Evolutionary conservation across 306 rosid species (phyloP).

Genomic region (Datisca glomerata): DNA sequence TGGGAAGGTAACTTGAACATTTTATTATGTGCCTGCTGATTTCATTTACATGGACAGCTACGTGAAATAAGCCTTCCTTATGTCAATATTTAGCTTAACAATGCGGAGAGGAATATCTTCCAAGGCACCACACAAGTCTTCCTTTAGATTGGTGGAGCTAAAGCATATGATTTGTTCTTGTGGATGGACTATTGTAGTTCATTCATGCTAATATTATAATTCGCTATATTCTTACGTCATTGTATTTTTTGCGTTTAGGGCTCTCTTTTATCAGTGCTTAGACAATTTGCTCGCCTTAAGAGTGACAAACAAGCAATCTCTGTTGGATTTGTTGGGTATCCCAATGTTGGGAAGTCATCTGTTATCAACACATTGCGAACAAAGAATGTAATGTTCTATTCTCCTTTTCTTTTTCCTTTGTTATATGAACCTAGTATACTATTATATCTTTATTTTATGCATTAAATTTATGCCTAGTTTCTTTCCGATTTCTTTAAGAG

Average conservation of each 20-base stretch:
- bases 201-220: neutral
- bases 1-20: conserved; percentile 53
- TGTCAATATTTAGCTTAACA: too few species aligned
- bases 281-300: conserved; percentile 82
- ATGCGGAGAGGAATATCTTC: too few species aligned
- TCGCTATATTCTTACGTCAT: neutral
- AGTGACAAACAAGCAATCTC: conserved; percentile 95
- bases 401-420: conserved; percentile 10
- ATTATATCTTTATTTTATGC: too few species aligned
- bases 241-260: conserved; percentile 32
- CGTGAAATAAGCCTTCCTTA: too few species aligned
- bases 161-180: too few species aligned
- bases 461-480: too few species aligned
- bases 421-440: conserved; percentile 1
- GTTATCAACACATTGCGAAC: conserved; percentile 85
- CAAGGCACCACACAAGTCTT: too few species aligned
- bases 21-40: neutral
- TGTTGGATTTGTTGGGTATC: conserved; percentile 94
- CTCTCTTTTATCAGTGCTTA: conserved; percentile 83
- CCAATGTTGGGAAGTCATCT: conserved; percentile 95
- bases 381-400: conserved; percentile 47
- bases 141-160: too few species aligned
- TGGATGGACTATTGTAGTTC: too few species aligned
- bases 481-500: too few species aligned
- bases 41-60: neutral